phyloP scores from a whole-genome alignment of 345 rosid genomes.

The Nephelium lappaceum region DNA sequence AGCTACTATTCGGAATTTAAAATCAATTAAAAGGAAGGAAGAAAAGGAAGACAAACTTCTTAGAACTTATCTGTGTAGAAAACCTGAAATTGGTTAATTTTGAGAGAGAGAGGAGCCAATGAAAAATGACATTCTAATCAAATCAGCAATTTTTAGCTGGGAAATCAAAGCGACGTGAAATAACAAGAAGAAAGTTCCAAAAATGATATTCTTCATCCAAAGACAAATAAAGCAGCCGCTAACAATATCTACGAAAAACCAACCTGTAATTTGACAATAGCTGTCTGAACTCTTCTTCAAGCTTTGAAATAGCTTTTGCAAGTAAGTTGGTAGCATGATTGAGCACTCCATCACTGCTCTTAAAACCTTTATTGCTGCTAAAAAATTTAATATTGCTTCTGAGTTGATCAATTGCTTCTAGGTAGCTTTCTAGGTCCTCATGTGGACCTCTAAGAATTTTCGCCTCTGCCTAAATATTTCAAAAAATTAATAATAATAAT shows the following conservation, averaged over 20 bases:
- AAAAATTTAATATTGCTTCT: slow-evolving; percentile 69
- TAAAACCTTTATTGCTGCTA: slow-evolving; percentile 59
- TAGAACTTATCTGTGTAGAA: background rate
- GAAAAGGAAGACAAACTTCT: background rate
- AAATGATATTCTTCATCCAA: background rate
- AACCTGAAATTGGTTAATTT: background rate
- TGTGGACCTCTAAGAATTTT: slow-evolving; percentile 96
- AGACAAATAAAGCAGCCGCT: slow-evolving; percentile 7
- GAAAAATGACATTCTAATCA: background rate
- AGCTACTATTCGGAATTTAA: background rate
- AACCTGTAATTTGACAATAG: slow-evolving; percentile 87
- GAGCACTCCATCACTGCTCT: slow-evolving; percentile 63
- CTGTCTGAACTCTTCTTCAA: slow-evolving; percentile 89
- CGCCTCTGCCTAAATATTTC: slow-evolving; percentile 72
- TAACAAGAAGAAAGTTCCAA: background rate
- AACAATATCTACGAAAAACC: background rate
- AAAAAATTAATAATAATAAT: background rate
- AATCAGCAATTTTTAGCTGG: background rate
- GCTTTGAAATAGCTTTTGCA: slow-evolving; percentile 78
- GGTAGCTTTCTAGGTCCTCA: slow-evolving; percentile 85
- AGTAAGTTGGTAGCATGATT: slow-evolving; percentile 72
- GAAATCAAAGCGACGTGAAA: background rate
- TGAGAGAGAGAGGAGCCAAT: background rate
- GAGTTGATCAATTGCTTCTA: slow-evolving; percentile 92
- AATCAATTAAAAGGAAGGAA: background rate